Evolutionary conservation across 2,329 filamentous ascomycete genomes (phyloP).

Genomic region (Ophiostoma sp.): DNA sequence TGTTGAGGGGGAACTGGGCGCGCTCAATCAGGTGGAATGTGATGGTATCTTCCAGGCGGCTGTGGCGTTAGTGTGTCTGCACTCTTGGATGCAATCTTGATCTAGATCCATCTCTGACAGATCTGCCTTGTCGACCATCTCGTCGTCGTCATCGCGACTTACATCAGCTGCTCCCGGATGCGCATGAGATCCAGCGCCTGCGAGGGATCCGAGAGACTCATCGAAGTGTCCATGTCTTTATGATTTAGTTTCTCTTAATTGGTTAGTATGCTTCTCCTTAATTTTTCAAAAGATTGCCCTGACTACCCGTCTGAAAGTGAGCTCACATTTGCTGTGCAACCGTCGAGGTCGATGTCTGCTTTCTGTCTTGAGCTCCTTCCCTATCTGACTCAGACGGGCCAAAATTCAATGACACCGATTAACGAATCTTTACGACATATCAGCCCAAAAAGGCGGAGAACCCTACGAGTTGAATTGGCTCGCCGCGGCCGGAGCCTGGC

Average conservation of each 20-base stretch:
- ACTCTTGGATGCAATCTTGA: neutral
- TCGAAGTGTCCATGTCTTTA: slow-evolving; percentile 72
- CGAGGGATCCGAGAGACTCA: slow-evolving; percentile 78
- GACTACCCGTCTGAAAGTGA: no score
- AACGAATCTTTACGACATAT: neutral
- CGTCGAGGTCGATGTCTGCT: neutral
- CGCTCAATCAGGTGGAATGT: slow-evolving; percentile 95
- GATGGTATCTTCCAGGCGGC: slow-evolving; percentile 94
- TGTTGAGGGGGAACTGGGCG: slow-evolving; percentile 92
- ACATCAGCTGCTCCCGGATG: slow-evolving; percentile 94
- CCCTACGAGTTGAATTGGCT: neutral
- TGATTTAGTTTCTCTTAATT: neutral
- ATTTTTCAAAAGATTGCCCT: neutral
- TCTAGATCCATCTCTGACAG: no score
- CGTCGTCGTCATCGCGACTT: slow-evolving; percentile 32
- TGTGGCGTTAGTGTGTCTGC: slow-evolving; percentile 37
- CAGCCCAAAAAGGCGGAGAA: neutral
- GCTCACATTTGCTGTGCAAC: neutral
- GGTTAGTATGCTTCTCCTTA: neutral
- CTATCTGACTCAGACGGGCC: neutral
- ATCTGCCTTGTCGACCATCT: no score
- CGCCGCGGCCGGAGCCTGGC: neutral
- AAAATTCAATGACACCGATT: slow-evolving; percentile 1
- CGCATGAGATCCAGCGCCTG: slow-evolving; percentile 84
- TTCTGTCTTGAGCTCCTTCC: neutral